These are phyloP conservation scores for Phytophthora pistaciae DNA, from an alignment of 352 stramenopile genomes.

Conservation along the genomic window DNA sequence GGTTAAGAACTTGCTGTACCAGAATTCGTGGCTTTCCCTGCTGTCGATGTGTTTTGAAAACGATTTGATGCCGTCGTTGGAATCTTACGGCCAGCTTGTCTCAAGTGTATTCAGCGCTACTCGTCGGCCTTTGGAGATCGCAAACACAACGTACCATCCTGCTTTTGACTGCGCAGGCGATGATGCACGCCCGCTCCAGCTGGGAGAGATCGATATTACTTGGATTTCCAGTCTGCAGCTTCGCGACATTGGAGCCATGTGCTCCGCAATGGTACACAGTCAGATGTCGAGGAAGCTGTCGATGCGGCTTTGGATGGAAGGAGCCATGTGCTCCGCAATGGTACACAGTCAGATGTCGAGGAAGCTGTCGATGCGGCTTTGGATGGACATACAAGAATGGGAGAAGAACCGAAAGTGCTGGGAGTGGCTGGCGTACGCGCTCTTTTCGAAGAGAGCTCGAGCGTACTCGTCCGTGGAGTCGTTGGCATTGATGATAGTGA, in stretches of 20 bases:
- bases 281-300: background rate
- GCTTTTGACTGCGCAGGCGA: too few relatives aligned
- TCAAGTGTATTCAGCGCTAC: too few relatives aligned
- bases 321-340: background rate
- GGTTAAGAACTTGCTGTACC: too few relatives aligned
- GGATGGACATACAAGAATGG: background rate
- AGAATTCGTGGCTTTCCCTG: too few relatives aligned
- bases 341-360: background rate
- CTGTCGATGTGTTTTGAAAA: too few relatives aligned
- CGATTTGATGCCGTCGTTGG: too few relatives aligned
- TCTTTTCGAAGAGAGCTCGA: background rate
- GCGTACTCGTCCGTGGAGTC: background rate
- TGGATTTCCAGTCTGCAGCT: background rate
- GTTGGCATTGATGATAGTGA: background rate
- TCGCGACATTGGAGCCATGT: background rate
- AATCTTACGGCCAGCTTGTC: too few relatives aligned
- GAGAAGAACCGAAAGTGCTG: background rate
- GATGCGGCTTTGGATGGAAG: background rate
- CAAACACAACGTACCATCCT: too few relatives aligned
- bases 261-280: background rate
- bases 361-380: background rate
- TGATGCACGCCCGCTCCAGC: background rate
- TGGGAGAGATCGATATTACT: background rate
- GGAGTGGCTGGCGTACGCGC: background rate
- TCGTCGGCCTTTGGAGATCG: too few relatives aligned